These are phyloP conservation scores for Tricholoma sp. DNA, from an alignment of 768 basidiomycete genomes.

Conservation along the genomic window DNA sequence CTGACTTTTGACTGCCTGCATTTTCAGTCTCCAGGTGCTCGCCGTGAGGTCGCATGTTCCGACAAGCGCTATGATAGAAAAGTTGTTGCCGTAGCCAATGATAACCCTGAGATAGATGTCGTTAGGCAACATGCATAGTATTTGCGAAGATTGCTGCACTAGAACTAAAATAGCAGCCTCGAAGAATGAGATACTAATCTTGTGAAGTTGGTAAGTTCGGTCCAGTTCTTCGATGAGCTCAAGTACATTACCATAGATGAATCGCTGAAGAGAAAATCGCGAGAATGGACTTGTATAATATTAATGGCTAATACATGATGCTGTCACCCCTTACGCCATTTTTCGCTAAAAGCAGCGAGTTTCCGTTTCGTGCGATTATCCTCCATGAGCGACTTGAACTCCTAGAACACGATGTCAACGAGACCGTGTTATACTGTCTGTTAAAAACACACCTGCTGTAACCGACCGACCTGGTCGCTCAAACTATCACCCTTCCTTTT, in stretches of 20 bases:
- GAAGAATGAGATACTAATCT: too few species aligned
- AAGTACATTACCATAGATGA: neutral
- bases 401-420: neutral
- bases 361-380: constrained; percentile 3
- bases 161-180: too few species aligned
- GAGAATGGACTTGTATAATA: neutral
- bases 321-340: constrained; percentile 2
- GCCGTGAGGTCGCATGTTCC: neutral
- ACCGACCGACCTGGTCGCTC: constrained; percentile 6
- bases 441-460: constrained; percentile 18
- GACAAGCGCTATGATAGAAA: neutral
- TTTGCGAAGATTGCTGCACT: too few species aligned
- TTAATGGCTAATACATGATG: neutral
- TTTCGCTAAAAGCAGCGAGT: constrained; percentile 2
- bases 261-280: neutral
- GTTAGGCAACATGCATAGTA: neutral
- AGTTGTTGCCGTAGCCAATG: neutral
- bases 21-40: too few species aligned
- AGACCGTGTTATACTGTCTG: neutral
- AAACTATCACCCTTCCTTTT: constrained; percentile 14
- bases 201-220: too few species aligned
- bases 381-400: constrained; percentile 1
- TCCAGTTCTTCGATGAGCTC: too few species aligned
- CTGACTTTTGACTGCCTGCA: neutral
- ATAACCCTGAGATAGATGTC: neutral